Evolutionary conservation across 2,329 filamentous ascomycete species (phyloP).

Genomic region (Penicillium sp.): DNA sequence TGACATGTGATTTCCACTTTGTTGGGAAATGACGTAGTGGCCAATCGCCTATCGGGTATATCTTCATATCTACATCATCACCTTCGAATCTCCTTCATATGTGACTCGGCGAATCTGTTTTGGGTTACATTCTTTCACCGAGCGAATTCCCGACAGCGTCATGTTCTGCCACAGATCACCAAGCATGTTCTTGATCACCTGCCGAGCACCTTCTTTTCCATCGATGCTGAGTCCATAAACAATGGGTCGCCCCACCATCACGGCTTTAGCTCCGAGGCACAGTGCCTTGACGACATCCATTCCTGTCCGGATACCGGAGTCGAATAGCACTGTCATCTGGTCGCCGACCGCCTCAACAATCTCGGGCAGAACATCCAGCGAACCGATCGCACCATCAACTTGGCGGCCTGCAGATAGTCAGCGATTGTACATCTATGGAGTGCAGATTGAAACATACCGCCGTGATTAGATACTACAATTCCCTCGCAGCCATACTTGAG

Average conservation of each 20-base stretch:
- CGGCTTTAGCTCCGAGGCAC: constrained; percentile 57
- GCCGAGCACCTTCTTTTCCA: constrained; percentile 56
- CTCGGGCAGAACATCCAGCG: constrained; percentile 56
- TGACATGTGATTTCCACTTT: constrained; percentile 17
- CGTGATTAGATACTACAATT: constrained; percentile 55
- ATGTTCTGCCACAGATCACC: constrained; percentile 58
- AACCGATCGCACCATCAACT: constrained; percentile 52
- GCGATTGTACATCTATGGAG: background rate
- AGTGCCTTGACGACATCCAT: constrained; percentile 54
- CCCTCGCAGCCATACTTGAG: constrained; percentile 49
- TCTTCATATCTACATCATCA: constrained; percentile 28
- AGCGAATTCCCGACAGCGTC: constrained; percentile 29
- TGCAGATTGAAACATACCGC: constrained; percentile 33
- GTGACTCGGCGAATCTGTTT: background rate
- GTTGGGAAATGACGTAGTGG: constrained; percentile 12
- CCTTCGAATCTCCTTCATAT: constrained; percentile 16
- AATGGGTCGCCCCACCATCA: constrained; percentile 58
- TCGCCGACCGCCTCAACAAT: constrained; percentile 61
- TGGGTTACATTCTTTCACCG: background rate
- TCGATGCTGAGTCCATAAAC: constrained; percentile 59
- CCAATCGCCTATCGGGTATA: background rate
- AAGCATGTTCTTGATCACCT: constrained; percentile 52
- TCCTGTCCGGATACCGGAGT: constrained; percentile 52
- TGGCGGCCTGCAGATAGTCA: constrained; percentile 39
- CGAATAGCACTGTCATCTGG: constrained; percentile 50